Conservation (phyloP, 345 rosid genomes). For the Capsella bursapastoris region DNA sequence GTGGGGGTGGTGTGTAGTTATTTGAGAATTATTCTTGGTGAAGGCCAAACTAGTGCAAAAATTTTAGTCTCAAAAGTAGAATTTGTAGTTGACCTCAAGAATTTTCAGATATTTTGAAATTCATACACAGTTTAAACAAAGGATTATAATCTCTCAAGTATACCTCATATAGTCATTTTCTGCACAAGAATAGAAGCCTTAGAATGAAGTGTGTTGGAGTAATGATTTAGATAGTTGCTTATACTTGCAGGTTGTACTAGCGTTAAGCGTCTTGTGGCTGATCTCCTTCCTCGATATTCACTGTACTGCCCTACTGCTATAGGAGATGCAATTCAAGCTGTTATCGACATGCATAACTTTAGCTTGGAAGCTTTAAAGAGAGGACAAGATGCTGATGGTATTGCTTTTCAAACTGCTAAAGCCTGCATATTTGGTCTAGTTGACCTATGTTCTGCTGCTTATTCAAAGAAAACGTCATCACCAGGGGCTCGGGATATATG, state of each 20-base stretch:
- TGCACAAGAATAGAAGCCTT: conserved; percentile 21
- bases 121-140: background rate
- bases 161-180: conserved; percentile 11
- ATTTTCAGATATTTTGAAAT: background rate
- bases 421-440: conserved; percentile 82
- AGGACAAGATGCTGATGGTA: conserved; percentile 75
- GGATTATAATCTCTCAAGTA: background rate
- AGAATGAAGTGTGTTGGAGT: conserved; percentile 14
- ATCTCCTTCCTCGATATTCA: conserved; percentile 87
- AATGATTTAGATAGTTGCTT: conserved; percentile 34
- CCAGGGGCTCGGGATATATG: conserved; percentile 64
- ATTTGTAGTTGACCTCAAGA: background rate
- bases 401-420: conserved; percentile 80
- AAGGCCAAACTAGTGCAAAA: conserved; percentile 14
- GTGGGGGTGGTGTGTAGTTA: background rate
- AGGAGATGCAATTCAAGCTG: conserved; percentile 71
- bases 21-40: conserved; percentile 11
- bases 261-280: conserved; percentile 84
- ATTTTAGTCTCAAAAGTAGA: conserved; percentile 7
- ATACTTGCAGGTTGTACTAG: conserved; percentile 80
- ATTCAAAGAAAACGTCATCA: conserved; percentile 60
- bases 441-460: conserved; percentile 76
- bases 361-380: conserved; percentile 55
- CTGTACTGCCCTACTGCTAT: conserved; percentile 79
- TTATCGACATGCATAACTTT: conserved; percentile 64